Conservation (phyloP, 2,329 filamentous ascomycete species). For the Passalora sequoiae region DNA sequence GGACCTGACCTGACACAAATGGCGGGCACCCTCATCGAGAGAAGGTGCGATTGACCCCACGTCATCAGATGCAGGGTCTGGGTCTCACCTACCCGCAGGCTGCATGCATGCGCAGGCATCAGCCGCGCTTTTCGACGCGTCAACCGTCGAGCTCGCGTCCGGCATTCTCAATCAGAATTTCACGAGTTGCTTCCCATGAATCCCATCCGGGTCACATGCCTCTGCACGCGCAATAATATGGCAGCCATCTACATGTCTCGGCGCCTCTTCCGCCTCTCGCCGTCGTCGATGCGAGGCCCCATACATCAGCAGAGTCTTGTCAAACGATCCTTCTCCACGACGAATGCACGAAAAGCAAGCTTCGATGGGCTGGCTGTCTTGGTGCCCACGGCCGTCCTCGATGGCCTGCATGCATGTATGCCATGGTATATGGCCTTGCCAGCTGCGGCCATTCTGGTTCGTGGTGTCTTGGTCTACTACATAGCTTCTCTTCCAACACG, state of each 20-base stretch:
- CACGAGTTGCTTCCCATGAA: too few species aligned
- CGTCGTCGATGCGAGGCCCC: slow-evolving; percentile 16
- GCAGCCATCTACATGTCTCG: background rate
- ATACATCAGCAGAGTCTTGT: slow-evolving; percentile 13
- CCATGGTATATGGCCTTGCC: slow-evolving; percentile 33
- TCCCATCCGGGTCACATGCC: too few species aligned
- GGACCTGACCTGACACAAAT: too few species aligned
- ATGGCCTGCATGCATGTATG: slow-evolving; percentile 25
- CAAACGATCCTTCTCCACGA: slow-evolving; percentile 25
- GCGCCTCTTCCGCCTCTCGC: slow-evolving; percentile 21
- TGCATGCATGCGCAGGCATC: too few species aligned
- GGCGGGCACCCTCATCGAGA: too few species aligned
- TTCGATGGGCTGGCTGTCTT: slow-evolving; percentile 9
- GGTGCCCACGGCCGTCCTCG: slow-evolving; percentile 21
- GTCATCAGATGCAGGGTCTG: too few species aligned
- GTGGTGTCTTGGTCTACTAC: slow-evolving; percentile 28
- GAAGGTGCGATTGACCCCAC: too few species aligned
- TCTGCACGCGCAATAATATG: too few species aligned
- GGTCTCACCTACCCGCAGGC: too few species aligned
- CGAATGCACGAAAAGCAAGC: slow-evolving; percentile 13
- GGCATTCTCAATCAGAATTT: too few species aligned
- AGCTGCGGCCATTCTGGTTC: slow-evolving; percentile 27
- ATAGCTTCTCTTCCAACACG: slow-evolving; percentile 18
- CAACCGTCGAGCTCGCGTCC: too few species aligned
- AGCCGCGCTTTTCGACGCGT: too few species aligned